Evolutionary conservation across 352 stramenopile species (phyloP).

Genomic region (Phytopythium helicoides): DNA sequence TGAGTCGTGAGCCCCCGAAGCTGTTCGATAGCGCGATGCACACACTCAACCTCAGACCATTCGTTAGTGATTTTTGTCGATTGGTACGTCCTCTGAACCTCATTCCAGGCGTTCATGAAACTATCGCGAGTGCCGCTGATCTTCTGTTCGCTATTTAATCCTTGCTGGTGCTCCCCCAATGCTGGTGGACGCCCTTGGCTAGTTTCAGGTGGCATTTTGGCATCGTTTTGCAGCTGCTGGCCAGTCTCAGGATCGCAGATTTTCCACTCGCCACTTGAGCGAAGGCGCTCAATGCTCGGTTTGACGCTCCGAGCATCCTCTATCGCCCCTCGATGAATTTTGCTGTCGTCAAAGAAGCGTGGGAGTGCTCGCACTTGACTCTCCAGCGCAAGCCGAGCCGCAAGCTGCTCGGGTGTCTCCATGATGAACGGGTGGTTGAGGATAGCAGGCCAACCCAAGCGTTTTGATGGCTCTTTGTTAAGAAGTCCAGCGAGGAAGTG

Average conservation of each 20-base stretch:
- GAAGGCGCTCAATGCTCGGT: conserved; percentile 66
- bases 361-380: conserved; percentile 55
- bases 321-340: conserved; percentile 22
- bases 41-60: neutral
- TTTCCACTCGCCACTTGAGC: conserved; percentile 80
- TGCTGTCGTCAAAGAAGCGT: conserved; percentile 64
- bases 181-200: no score
- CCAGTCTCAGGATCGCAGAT: conserved; percentile 82
- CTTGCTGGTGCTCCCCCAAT: no score
- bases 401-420: conserved; percentile 72
- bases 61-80: neutral
- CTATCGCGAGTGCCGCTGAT: no score
- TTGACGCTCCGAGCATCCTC: conserved; percentile 32
- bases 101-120: neutral
- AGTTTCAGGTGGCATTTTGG: neutral
- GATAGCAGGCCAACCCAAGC: conserved; percentile 90
- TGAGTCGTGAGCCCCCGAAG: conserved; percentile 15
- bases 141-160: no score
- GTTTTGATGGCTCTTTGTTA: conserved; percentile 84
- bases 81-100: neutral
- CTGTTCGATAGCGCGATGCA: conserved; percentile 16
- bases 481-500: conserved; percentile 89
- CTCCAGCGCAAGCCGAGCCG: conserved; percentile 46
- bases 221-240: conserved; percentile 18
- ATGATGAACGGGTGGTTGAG: conserved; percentile 88